Conservation (phyloP, 2,329 filamentous ascomycete species). For the Didymella arachidicola region DNA sequence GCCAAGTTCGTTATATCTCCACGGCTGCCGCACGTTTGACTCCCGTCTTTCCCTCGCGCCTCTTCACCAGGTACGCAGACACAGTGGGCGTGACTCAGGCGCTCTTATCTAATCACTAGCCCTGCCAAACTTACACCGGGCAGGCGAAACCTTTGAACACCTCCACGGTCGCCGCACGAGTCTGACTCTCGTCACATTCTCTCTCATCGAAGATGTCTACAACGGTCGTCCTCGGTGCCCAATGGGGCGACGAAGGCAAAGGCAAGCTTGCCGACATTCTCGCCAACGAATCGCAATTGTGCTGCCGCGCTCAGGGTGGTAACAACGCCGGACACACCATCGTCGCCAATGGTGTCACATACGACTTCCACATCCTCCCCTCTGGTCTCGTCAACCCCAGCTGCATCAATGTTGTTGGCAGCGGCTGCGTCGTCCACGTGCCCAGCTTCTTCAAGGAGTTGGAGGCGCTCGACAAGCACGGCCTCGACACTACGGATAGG, state of each 20-base stretch:
- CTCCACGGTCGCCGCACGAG: conserved; percentile 27
- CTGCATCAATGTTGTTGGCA: conserved; percentile 74
- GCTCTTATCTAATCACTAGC: no score
- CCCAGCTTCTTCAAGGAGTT: conserved; percentile 73
- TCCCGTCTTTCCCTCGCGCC: background rate
- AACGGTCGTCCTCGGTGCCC: conserved; percentile 66
- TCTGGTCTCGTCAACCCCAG: conserved; percentile 76
- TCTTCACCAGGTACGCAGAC: no score
- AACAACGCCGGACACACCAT: conserved; percentile 64
- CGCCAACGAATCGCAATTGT: conserved; percentile 61
- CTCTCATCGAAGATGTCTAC: conserved; percentile 53
- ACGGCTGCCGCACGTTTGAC: conserved; percentile 26
- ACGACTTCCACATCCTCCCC: conserved; percentile 53
- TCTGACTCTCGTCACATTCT: conserved; percentile 13
- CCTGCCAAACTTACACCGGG: no score
- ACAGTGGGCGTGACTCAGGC: no score
- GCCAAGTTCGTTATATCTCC: conserved; percentile 31
- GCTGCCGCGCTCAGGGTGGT: conserved; percentile 66
- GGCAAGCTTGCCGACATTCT: conserved; percentile 68
- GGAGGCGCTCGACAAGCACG: conserved; percentile 66
- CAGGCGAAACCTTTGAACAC: conserved; percentile 14
- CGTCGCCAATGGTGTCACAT: conserved; percentile 57
- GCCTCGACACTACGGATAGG: conserved; percentile 64
- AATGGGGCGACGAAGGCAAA: conserved; percentile 68
- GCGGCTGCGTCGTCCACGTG: conserved; percentile 72